These are phyloP conservation scores for Turritis glabra DNA, from an alignment of 345 rosid species.

Conservation along the genomic window DNA sequence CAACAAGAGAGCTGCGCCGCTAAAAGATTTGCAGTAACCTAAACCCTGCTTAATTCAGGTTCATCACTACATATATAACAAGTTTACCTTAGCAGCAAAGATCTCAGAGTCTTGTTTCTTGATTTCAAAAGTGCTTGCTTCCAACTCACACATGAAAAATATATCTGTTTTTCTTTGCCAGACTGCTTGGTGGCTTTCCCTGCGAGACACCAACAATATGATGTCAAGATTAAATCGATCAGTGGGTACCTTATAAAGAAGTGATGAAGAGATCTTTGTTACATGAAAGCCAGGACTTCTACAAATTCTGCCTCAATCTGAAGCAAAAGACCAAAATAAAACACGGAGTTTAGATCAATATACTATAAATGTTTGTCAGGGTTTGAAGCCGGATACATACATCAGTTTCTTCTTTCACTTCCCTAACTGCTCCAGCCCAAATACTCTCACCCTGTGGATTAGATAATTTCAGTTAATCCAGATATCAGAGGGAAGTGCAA, in stretches of 20 bases:
- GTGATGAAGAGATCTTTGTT: neutral
- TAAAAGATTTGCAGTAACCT: neutral
- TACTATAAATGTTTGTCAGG: neutral
- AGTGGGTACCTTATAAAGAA: neutral
- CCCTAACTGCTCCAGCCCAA: constrained; percentile 13
- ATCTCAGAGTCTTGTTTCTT: constrained; percentile 53
- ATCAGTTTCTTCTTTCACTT: constrained; percentile 18
- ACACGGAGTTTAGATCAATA: neutral
- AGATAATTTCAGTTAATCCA: neutral
- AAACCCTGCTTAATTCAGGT: neutral
- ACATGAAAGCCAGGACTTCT: constrained; percentile 66
- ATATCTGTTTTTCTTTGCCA: constrained; percentile 51
- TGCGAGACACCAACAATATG: constrained; percentile 17
- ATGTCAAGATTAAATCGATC: neutral
- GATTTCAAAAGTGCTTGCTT: constrained; percentile 47
- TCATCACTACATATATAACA: neutral
- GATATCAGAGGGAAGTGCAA: neutral
- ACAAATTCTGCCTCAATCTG: constrained; percentile 59
- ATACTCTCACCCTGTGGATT: constrained; percentile 5
- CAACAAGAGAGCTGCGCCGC: neutral
- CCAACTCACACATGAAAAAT: constrained; percentile 55
- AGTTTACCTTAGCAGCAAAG: constrained; percentile 55
- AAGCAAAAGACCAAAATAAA: neutral
- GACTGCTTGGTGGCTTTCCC: constrained; percentile 61
- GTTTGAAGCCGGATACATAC: neutral